Base-by-base conservation (phyloP, 1,284 basidiomycete species). In the Naganishia sp. region DNA sequence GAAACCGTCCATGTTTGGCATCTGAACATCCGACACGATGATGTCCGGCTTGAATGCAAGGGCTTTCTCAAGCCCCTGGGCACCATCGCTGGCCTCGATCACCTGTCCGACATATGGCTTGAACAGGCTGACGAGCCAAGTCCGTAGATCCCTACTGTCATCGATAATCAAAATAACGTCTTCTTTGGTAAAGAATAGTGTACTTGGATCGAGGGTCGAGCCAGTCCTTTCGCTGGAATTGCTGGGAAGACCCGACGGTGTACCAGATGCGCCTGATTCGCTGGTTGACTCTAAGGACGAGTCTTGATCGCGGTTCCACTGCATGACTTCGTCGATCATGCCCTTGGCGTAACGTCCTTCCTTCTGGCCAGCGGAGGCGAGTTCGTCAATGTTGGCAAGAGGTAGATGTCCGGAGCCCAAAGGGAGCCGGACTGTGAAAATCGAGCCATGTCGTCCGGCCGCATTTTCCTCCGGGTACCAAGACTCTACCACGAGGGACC, bases 81-180 rank as follows among this genome's bases (percentile, higher is more conserved):
- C 68, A 0, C 81, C 81, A 67, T 83, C 78, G 15, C 70, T 65
- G 9, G 81, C 81, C 69, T 79, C 79, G 4, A 80, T 67, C 18
- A 82, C 73, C 33, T 63, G 25, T 4, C 68, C 73, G 68, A 81
- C 82, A 68, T 75, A 80, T 13, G 78, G 77, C 10, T 71, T 71
- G 50, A 80, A 75, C 9, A 80, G 73, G 0, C 76, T 74, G 13
- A 68, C 67, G 67, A 80, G 73, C 66, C 79, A 81, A 10, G 70
- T 64, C 1, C 78, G 75, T 61, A 79, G 76, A 55, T 79, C 78
- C 10, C 42, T 72, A 25, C 65, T 66, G 72, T 75, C 75, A 56
- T 80, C 79, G 6, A 79, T 78, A 11, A 80, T 66, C 68, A 80
- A 68, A 46, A 80, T 74, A 5, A 77, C 72, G 59, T 80, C 78